phyloP scores from a whole-genome alignment of 768 basidiomycete genomes.

The Omphalotus guepiniiformis region DNA sequence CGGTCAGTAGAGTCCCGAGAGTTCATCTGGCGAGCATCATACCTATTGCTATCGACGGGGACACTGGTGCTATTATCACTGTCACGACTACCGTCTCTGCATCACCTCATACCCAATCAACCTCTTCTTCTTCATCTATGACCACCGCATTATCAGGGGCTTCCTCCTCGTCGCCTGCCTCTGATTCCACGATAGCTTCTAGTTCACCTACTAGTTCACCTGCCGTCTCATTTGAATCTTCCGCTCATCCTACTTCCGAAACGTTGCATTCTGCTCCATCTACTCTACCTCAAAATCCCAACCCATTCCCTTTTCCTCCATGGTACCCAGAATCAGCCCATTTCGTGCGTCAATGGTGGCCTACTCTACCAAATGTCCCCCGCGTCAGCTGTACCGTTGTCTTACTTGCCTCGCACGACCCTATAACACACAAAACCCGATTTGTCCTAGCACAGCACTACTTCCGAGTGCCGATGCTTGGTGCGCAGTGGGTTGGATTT shows the following conservation, averaged over 20 bases:
- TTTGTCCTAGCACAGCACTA: constrained; percentile 75
- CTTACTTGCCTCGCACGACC: constrained; percentile 59
- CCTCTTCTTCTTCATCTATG: constrained; percentile 9
- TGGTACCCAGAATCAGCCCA: constrained; percentile 75
- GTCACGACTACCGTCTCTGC: constrained; percentile 1
- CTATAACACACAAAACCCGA: constrained; percentile 51
- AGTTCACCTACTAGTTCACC: neutral
- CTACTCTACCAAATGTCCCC: constrained; percentile 57
- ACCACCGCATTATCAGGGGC: neutral
- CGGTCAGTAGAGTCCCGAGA: neutral
- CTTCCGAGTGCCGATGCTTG: constrained; percentile 61
- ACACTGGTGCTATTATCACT: constrained; percentile 2
- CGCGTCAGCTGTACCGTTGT: constrained; percentile 71
- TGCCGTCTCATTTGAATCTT: neutral
- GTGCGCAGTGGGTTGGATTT: constrained; percentile 5
- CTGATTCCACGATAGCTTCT: neutral
- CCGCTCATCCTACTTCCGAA: constrained; percentile 1
- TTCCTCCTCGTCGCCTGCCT: neutral
- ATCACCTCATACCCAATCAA: neutral
- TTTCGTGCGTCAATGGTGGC: constrained; percentile 83
- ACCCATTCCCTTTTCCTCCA: constrained; percentile 62
- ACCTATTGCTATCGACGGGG: neutral
- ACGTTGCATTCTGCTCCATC: constrained; percentile 7
- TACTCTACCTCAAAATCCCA: constrained; percentile 24
- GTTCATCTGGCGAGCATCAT: neutral